Evolutionary conservation across 306 rosid species (phyloP).

Genomic region (Glycyrrhiza uralensis): DNA sequence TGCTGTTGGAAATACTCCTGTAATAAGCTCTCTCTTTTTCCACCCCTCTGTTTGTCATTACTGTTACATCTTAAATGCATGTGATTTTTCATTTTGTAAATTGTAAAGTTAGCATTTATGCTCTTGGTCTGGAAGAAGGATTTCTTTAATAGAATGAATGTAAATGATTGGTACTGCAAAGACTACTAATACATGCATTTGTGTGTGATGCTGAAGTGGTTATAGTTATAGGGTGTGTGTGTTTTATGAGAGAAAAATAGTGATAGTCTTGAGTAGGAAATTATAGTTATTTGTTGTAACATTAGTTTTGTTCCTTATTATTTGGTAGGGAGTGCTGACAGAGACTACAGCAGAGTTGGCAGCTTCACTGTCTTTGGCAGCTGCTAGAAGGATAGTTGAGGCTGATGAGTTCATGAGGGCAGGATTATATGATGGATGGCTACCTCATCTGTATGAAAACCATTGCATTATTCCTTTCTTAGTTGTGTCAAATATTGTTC

Average conservation of each 20-base stretch:
- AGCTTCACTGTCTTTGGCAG: constrained; percentile 84
- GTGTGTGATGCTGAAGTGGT: not conserved
- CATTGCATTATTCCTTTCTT: not conserved
- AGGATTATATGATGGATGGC: constrained; percentile 97
- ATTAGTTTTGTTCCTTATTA: constrained; percentile 10
- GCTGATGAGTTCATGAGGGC: constrained; percentile 99
- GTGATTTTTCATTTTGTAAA: not conserved
- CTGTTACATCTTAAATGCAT: not conserved
- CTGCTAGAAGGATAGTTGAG: constrained; percentile 98
- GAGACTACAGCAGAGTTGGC: constrained; percentile 99
- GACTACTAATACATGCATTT: not conserved
- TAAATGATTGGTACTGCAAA: not conserved
- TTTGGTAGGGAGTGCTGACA: constrained; percentile 88
- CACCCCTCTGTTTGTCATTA: not conserved
- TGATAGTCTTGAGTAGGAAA: not conserved
- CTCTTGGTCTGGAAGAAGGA: not conserved
- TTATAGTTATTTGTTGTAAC: constrained; percentile 10
- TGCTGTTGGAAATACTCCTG: constrained; percentile 96
- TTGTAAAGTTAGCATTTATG: not conserved
- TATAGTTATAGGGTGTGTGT: not conserved
- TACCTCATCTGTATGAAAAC: constrained; percentile 77
- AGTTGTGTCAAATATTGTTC: not conserved
- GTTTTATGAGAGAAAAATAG: not conserved
- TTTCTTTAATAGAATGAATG: not conserved
- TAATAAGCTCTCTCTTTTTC: constrained; percentile 18